Evolutionary conservation across 345 rosid species (phyloP).

Genomic region (Hibiscus trionum): DNA sequence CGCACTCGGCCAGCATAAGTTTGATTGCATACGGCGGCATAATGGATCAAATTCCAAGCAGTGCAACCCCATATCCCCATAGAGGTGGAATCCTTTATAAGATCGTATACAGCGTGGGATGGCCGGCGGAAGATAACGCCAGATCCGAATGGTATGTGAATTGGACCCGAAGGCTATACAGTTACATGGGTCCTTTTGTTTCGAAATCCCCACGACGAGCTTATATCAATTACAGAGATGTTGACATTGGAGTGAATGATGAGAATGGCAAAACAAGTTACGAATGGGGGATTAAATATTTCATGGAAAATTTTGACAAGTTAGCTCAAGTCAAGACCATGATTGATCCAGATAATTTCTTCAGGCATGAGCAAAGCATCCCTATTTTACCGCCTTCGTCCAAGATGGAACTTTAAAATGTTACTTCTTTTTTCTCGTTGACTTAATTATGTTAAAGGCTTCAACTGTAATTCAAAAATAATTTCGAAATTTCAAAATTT

Average conservation of each 20-base stretch:
- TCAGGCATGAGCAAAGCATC: neutral
- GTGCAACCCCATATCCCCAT: constrained; percentile 48
- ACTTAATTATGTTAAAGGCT: too few relatives aligned
- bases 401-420: neutral
- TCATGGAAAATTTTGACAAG: neutral
- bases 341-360: neutral
- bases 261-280: neutral
- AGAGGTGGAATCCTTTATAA: constrained; percentile 42
- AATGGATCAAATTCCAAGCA: constrained; percentile 46
- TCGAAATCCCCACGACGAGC: neutral
- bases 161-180: neutral
- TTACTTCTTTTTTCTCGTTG: too few relatives aligned
- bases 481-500: too few relatives aligned
- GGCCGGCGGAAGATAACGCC: neutral
- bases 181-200: neutral
- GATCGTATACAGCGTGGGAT: constrained; percentile 25
- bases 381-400: neutral
- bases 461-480: too few relatives aligned
- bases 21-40: constrained; percentile 69
- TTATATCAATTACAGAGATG: neutral
- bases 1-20: constrained; percentile 36
- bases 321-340: neutral
- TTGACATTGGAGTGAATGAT: neutral
- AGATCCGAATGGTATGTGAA: neutral
- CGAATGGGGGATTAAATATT: neutral